phyloP scores from a whole-genome alignment of 2,329 filamentous ascomycete species.

The Trichoderma citrinoviride region DNA sequence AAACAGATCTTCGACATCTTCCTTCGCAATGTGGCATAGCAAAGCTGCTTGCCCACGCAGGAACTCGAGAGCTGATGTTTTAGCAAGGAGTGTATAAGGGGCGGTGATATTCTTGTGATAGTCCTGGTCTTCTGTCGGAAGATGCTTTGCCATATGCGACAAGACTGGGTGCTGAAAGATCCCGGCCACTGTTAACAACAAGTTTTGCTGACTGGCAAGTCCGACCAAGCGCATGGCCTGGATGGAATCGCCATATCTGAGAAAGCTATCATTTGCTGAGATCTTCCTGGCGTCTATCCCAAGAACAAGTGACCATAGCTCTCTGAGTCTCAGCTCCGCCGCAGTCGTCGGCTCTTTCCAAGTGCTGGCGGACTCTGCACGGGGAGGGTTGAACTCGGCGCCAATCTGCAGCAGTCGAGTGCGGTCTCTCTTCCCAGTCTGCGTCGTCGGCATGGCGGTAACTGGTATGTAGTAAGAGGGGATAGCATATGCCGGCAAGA shows the following conservation, averaged over 20 bases:
- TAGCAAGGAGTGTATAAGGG: background rate
- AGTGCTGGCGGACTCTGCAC: background rate
- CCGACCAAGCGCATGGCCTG: constrained; percentile 18
- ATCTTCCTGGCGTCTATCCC: background rate
- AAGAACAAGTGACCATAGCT: constrained; percentile 16
- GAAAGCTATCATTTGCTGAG: constrained; percentile 12
- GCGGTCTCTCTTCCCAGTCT: constrained; percentile 12
- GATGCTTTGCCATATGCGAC: constrained; percentile 2
- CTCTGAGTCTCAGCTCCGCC: background rate
- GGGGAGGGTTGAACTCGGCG: background rate
- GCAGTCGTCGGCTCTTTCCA: constrained; percentile 1
- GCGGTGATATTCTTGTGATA: background rate
- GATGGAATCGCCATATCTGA: constrained; percentile 12
- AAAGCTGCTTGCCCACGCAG: constrained; percentile 1
- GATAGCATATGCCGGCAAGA: constrained; percentile 9
- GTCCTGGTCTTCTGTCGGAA: background rate
- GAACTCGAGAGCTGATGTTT: background rate
- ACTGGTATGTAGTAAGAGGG: constrained; percentile 14
- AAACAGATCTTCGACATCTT: constrained; percentile 9
- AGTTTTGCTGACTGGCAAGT: constrained; percentile 6
- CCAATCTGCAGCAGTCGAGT: constrained; percentile 10
- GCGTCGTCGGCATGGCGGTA: background rate
- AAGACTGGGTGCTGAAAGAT: constrained; percentile 13
- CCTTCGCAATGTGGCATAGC: background rate
- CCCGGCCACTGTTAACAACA: constrained; percentile 1